phyloP scores from a whole-genome alignment of 140 eudicot genomes.

The Erigeron philadelphicus region DNA sequence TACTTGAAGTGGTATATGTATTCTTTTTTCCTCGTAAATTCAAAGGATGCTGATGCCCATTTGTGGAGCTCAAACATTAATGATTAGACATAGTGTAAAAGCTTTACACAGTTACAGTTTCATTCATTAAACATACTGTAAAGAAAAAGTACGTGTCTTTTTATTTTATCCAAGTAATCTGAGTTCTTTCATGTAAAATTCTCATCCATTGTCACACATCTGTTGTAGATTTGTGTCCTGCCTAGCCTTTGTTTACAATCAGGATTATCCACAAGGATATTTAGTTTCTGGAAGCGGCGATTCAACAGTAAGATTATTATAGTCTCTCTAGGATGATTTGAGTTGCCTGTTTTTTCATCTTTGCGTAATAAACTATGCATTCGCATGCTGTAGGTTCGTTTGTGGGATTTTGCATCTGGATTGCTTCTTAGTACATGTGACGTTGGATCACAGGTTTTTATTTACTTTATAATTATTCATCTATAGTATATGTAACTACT shows the following conservation, averaged over 20 bases:
- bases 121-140: not conserved
- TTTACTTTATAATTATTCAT: not conserved
- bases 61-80: conserved; percentile 9
- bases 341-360: not conserved
- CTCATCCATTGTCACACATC: conserved; percentile 5
- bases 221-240: conserved; percentile 74
- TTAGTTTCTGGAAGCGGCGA: conserved; percentile 94
- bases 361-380: not conserved
- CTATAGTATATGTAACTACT: not conserved
- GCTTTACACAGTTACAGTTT: not conserved
- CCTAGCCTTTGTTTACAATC: conserved; percentile 53
- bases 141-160: not conserved
- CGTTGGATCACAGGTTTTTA: conserved; percentile 71
- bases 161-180: not conserved
- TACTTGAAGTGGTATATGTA: conserved; percentile 15
- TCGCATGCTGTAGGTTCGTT: conserved; percentile 60
- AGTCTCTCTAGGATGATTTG: not conserved
- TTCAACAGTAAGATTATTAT: conserved; percentile 63
- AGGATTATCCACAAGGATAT: conserved; percentile 56
- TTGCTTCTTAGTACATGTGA: conserved; percentile 80
- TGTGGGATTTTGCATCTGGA: conserved; percentile 81
- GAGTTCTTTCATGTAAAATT: not conserved
- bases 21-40: not conserved
- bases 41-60: not conserved
- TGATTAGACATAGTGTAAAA: not conserved